Base-by-base conservation (phyloP, 2,329 filamentous ascomycete species). In the Cladophialophora bantiana region DNA sequence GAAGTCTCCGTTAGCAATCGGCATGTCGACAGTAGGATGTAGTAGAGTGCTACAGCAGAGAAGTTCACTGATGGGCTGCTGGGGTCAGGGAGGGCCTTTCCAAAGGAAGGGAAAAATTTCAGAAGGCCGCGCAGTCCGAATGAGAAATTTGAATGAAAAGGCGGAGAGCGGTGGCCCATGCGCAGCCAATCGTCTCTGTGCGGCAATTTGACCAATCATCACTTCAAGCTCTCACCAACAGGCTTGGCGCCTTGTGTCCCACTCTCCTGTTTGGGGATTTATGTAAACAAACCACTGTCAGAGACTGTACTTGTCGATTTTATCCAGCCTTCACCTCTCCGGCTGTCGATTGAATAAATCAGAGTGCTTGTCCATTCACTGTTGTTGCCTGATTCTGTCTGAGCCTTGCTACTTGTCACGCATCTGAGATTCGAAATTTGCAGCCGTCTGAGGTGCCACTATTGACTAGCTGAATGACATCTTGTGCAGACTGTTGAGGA, bases 1-100 rank as follows among this genome's bases (percentile, higher is more conserved):
- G 71, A 80, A 77, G 77, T 87, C 82, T 75, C 89, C 89, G 81
- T 91, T 92, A 77, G 87, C 83, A 76, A 88, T 84, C 80, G 91
- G 87, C 92, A 95, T 95, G 73, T 77, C 86, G 79, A 45, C 10
- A 45, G 38, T 74, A 70, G 75, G 72, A 53, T 26, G 34, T 35
- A 63, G 71, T 71, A 70, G 62, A 72, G 56, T 72, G 57, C 45
- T 71, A 64, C 70, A 73, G 73, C 68, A 72, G 66, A 62, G 2
- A 45, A 48, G 31, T 60, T 20, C 72, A 66, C 67, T 52, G 61
- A 53, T 58, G 60, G 65, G 63, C 61, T 69, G 64, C 66, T 72
- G 70, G 67, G 62, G 65, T 64, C 68, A 50, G 69, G 64, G 68
- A 52, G 53, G 15, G 59, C 57, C 32, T 72, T 70, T 70, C 69